These are phyloP conservation scores for Acacia melanoxylon DNA, from an alignment of 306 rosid species.

Conservation along the genomic window DNA sequence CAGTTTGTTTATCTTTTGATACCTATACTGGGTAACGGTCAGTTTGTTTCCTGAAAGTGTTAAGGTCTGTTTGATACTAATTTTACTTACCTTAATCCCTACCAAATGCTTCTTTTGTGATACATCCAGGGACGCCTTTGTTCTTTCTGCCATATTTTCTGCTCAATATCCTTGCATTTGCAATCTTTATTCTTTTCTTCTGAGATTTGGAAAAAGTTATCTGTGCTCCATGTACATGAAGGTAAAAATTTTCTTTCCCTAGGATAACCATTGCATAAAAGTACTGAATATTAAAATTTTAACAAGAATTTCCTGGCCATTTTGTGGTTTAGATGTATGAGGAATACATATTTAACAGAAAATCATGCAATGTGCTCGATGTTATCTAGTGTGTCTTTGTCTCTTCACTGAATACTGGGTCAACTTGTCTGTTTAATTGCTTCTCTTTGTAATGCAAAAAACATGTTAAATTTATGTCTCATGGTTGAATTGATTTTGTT, in stretches of 20 bases:
- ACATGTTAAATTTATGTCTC: neutral
- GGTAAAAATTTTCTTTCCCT: neutral
- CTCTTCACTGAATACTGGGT: neutral
- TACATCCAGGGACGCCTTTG: neutral
- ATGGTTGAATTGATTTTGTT: neutral
- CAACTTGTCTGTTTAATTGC: neutral
- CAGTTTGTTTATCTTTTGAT: too few species aligned
- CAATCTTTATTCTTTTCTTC: neutral
- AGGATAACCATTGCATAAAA: neutral
- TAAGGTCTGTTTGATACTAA: conserved; percentile 62
- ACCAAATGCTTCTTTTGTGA: neutral
- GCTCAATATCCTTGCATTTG: neutral
- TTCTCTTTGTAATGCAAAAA: neutral
- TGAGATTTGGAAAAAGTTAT: neutral
- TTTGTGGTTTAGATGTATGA: neutral
- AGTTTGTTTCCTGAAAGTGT: conserved; percentile 88
- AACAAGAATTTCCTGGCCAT: neutral
- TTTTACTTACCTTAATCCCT: neutral
- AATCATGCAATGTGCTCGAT: too few species aligned
- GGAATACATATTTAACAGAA: neutral
- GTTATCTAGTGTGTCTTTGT: neutral
- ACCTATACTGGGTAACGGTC: too few species aligned
- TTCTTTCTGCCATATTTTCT: neutral
- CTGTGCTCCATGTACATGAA: neutral
- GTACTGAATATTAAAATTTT: neutral